Base-by-base conservation (phyloP, 768 basidiomycete genomes). In the Gautieria morchelliformis region DNA sequence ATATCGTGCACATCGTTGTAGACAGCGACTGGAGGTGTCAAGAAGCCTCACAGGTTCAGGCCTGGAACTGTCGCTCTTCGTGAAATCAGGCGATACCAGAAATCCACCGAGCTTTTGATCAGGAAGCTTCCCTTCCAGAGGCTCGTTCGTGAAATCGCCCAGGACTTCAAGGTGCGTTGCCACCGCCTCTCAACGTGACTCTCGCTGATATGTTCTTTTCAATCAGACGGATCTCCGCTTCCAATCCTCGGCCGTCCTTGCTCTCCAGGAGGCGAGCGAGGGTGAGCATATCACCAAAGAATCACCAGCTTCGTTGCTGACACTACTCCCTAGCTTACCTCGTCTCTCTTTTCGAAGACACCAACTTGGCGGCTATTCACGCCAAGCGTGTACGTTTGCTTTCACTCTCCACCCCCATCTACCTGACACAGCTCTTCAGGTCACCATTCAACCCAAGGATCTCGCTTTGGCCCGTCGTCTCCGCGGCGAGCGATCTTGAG, bases 31-130 rank as follows among this genome's bases (percentile, higher is more conserved):
- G 93, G 93, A 75, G 93, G 93, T 85, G 93, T 96, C 67, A 98
- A 98, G 94, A 99, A 98, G 81, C 95, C 94, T 60, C 94, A 98
- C 74, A 81, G 94, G 71, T 97, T 95, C 87, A 83, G 89, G 68
- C 89, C 89, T 64, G 89, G 95, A 79, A 99, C 95, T 63, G 95
- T 99, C 79, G 95, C 95, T 63, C 92, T 99, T 63, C 93, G 95
- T 82, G 94, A 97, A 77, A 97, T 97, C 67, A 79, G 95, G 70
- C 60, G 63, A 39, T 71, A 73, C 69, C 71, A 71, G 61, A 75
- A 75, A 67, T 75, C 74, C 53, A 78, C 76, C 62, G 76, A 78
- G 65, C 72, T 78, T 61, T 68, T 78, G 61, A 78, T 78, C 71
- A 67, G 76, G 61, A 77, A 77, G 68, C 69, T 63, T 53, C 72